phyloP scores from a whole-genome alignment of 441 rosid species.

The Populus trichocarpa region DNA sequence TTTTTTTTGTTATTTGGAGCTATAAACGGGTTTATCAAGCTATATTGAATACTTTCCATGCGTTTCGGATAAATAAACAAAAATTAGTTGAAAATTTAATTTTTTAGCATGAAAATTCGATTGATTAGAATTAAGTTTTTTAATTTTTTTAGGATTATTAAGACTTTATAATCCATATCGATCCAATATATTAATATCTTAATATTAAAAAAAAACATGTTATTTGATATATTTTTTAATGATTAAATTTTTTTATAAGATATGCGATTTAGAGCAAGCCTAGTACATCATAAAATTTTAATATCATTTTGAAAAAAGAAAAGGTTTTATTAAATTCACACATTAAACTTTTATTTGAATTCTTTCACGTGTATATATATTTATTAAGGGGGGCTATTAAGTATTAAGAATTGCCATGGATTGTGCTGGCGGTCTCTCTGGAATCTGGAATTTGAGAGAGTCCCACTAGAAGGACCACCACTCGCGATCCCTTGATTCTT shows the following conservation, averaged over 20 bases:
- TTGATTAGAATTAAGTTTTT: no score
- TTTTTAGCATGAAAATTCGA: no score
- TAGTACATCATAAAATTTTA: no score
- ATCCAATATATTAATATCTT: accelerated
- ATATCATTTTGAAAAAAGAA: background rate
- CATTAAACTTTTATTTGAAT: no score
- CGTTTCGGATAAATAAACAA: no score
- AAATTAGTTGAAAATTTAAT: no score
- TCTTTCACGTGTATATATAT: background rate
- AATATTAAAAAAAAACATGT: no score
- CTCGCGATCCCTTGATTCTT: background rate
- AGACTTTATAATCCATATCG: accelerated
- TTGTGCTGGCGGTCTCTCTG: background rate
- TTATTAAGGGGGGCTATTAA: slow-evolving; percentile 13
- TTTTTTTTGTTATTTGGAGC: no score
- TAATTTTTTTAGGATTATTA: accelerated
- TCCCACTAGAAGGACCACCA: slow-evolving; percentile 7
- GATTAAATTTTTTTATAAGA: no score
- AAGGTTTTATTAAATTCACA: background rate
- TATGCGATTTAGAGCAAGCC: background rate
- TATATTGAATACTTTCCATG: no score
- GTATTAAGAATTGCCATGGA: background rate
- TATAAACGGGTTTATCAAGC: no score
- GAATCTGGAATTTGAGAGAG: background rate
- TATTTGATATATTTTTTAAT: no score